Evolutionary conservation across 805 yeast genomes (phyloP), one percentile per base, ranked within the genome.

Genomic region (Yarrowia sp.): DNA sequence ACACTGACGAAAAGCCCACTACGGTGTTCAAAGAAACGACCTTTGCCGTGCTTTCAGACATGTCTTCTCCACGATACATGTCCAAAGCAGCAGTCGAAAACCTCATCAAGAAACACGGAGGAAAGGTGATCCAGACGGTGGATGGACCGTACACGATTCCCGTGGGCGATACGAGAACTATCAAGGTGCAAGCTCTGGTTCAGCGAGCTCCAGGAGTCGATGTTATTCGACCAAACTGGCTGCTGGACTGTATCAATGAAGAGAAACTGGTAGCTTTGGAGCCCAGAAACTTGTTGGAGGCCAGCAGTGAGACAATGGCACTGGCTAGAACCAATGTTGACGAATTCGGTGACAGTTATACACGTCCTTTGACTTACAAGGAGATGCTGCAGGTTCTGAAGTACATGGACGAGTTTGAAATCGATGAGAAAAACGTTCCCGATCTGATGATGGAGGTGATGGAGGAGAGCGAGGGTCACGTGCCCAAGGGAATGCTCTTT

Each of bases 161-260:
- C 1, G 64, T 78, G 7, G 73, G 76, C 3, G 79, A 78, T 55
- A 55, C 67, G 1, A 64, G 71, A 72, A 10, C 70, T 0, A 70
- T 76, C 3, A 82, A 81, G 63, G 82, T 85, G 2, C 73, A 71
- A 2, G 76, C 77, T 0, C 70, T 85, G n/a, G 72, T 75, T 11
- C 76, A 79, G n/a, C 69, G 76, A 16, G 89, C 89, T 0, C 63
- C 43, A 11, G 85, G 48, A 4, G 40, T 82, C 72, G 90, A 88
- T 73, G 80, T 94, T 0, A 74, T 92, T 8, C 82, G 78, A 65
- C 92, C 96, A 0, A 75, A 78, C 40, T 94, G 97, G 97, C 75
- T 91, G 7, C 80, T 86, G 55, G 93, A 90, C 72, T 87, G 95
- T 72, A 78, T 90, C 2, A 73, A 76, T 16, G 75, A 79, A 14